Percentiles rank a stretch among this genome's conserved stretches.
Conservation (phyloP, 2,329 filamentous ascomycete species). For the Fusarium sp. region DNA sequence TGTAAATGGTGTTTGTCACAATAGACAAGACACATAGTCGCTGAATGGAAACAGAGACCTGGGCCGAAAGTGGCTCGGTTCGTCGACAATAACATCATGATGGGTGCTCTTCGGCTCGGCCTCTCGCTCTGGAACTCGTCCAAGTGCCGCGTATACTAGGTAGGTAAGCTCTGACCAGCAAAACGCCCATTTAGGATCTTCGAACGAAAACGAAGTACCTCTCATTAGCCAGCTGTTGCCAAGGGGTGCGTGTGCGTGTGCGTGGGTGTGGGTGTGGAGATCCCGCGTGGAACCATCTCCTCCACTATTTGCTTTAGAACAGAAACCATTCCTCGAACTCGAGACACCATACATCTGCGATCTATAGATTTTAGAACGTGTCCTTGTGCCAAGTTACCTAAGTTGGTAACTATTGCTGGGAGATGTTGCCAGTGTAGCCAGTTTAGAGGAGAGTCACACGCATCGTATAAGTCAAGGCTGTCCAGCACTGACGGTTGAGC, state of each 20-base stretch:
- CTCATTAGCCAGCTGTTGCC: constrained; percentile 20
- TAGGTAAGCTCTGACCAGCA: constrained; percentile 11
- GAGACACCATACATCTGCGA: constrained; percentile 4
- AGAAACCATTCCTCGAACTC: background rate
- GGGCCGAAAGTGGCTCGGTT: constrained; percentile 4
- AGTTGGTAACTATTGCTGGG: background rate
- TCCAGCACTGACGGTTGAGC: background rate
- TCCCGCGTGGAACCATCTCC: background rate
- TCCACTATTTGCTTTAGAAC: background rate
- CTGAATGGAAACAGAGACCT: background rate
- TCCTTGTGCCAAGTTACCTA: constrained; percentile 2
- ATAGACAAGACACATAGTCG: background rate
- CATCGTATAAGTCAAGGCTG: background rate
- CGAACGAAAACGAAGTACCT: constrained; percentile 9
- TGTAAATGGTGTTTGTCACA: background rate
- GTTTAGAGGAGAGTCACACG: background rate
- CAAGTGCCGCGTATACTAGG: constrained; percentile 21
- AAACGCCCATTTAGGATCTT: background rate
- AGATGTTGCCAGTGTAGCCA: background rate
- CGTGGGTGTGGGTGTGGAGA: constrained; percentile 17
- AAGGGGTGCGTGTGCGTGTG: background rate
- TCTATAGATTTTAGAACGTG: background rate
- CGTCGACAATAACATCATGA: constrained; percentile 20
- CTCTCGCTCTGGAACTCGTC: constrained; percentile 6
- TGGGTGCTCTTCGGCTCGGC: constrained; percentile 20